phyloP scores from a whole-genome alignment of 2,329 filamentous ascomycete species.

The Cercospora sp. region DNA sequence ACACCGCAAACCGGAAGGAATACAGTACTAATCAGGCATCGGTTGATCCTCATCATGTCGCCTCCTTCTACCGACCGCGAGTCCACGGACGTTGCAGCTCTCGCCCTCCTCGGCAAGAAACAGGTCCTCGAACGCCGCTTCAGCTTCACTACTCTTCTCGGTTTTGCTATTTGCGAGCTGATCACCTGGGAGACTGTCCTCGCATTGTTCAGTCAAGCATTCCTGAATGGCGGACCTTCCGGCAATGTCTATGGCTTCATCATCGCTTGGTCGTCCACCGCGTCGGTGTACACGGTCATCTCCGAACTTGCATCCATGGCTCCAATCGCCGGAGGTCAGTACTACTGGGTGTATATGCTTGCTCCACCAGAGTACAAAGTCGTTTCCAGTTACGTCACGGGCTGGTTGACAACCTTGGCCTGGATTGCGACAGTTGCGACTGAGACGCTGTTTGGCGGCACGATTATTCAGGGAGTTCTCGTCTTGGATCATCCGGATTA shows the following conservation, averaged over 20 bases:
- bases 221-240: conserved; percentile 50
- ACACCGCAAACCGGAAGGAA: too few relatives aligned
- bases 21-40: too few relatives aligned
- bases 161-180: conserved; percentile 48
- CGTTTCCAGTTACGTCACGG: conserved; percentile 47
- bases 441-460: conserved; percentile 45
- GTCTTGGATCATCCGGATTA: conserved; percentile 43
- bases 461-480: conserved; percentile 45
- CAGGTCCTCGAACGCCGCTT: conserved; percentile 49
- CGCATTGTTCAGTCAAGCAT: conserved; percentile 46
- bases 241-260: conserved; percentile 56
- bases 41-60: too few relatives aligned
- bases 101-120: conserved; percentile 49
- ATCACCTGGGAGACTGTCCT: conserved; percentile 52
- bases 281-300: conserved; percentile 51
- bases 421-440: conserved; percentile 48
- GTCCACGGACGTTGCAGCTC: conserved; percentile 39
- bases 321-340: conserved; percentile 49
- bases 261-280: conserved; percentile 52
- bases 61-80: conserved; percentile 16
- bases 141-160: conserved; percentile 46
- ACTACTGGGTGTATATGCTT: conserved; percentile 51
- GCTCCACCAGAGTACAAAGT: conserved; percentile 44
- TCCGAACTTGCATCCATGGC: conserved; percentile 52
- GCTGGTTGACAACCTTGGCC: conserved; percentile 47